A percentile compares a stretch with the other conserved stretches of the same genome.
Evolutionary conservation across 306 rosid genomes (phyloP).

Genomic region (Cicer chorassanicum): DNA sequence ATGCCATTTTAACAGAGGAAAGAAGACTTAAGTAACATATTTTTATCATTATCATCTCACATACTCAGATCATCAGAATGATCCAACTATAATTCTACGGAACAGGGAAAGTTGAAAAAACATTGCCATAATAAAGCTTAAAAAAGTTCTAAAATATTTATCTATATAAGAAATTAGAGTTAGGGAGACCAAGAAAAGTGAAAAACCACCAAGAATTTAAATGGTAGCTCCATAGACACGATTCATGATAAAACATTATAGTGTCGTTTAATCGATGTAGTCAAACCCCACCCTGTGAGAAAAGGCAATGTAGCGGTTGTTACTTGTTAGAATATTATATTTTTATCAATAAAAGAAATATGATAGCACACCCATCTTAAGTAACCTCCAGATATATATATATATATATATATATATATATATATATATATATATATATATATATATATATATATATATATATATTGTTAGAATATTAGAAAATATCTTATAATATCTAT

Average conservation of each 20-base stretch:
- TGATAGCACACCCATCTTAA: neutral
- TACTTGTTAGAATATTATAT: neutral
- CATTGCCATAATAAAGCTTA: neutral
- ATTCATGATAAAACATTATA: neutral
- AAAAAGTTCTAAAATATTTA: constrained; percentile 9
- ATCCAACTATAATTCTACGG: neutral
- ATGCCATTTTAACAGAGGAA: constrained; percentile 1
- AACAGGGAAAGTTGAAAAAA: constrained; percentile 1
- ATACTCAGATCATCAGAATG: constrained; percentile 9
- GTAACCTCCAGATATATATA: neutral
- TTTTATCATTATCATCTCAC: constrained; percentile 19
- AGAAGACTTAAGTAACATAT: constrained; percentile 21
- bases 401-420: neutral
- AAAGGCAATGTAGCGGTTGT: neutral
- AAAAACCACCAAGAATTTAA: neutral
- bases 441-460: no score
- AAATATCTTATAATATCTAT: no score
- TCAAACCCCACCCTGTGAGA: neutral
- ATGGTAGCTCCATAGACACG: neutral
- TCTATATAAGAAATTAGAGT: neutral
- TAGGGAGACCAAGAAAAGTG: neutral
- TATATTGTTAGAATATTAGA: no score
- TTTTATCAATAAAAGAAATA: neutral
- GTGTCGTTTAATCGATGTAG: neutral
- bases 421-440: neutral